phyloP scores from a whole-genome alignment of 139 green algal species.

The Chlorella sp. region DNA sequence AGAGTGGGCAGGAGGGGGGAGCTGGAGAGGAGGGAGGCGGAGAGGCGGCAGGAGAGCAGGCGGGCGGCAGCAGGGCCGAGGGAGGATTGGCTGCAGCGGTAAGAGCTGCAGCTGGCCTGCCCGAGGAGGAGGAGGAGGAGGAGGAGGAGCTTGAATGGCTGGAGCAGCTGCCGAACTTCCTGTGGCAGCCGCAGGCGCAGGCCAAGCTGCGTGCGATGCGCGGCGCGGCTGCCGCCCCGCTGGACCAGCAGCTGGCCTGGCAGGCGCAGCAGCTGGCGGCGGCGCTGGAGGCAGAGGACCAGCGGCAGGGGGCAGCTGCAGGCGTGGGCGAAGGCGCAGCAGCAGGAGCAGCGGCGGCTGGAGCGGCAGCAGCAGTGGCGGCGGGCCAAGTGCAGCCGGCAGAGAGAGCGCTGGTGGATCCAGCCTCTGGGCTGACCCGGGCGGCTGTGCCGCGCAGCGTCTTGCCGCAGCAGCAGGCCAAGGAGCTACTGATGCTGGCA shows the following conservation, averaged over 20 bases:
- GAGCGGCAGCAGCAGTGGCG: background rate
- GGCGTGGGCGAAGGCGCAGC: background rate
- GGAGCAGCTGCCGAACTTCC: background rate
- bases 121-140: background rate
- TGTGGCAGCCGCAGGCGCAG: background rate
- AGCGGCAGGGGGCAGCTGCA: background rate
- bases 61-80: too few relatives aligned
- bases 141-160: constrained; percentile 19
- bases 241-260: constrained; percentile 3
- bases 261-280: background rate
- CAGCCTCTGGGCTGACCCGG: background rate
- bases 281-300: background rate
- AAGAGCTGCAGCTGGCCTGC: background rate
- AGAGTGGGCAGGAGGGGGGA: background rate
- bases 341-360: background rate
- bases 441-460: background rate
- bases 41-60: background rate
- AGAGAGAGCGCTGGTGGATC: background rate
- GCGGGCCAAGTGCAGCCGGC: background rate
- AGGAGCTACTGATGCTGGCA: background rate
- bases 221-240: background rate
- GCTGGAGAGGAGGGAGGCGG: background rate
- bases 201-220: background rate
- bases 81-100: background rate
- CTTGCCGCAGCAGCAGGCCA: background rate